Percentiles rank a stretch among this genome's conserved stretches.
Evolutionary conservation across 2,329 filamentous ascomycete genomes (phyloP).

Genomic region (Mycosphaerella sp.): DNA sequence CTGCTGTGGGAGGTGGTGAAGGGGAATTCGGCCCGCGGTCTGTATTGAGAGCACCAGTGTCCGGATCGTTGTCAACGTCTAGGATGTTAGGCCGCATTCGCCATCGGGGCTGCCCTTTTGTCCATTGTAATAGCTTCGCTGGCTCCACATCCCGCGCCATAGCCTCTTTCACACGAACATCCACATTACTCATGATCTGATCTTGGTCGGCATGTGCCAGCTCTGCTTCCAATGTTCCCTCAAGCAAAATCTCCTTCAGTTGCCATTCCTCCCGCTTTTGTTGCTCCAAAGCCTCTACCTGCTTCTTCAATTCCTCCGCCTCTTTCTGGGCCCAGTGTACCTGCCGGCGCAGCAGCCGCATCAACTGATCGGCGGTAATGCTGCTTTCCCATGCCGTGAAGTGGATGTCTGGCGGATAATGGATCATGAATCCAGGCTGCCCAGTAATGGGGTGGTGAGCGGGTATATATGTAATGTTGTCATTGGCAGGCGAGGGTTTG

Average conservation of each 20-base stretch:
- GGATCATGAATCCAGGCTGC: conserved; percentile 41
- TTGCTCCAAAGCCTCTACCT: conserved; percentile 62
- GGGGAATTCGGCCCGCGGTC: conserved; percentile 13
- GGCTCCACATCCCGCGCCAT: conserved; percentile 37
- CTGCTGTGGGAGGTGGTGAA: conserved; percentile 30
- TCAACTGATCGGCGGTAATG: conserved; percentile 61
- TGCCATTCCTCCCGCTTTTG: conserved; percentile 66
- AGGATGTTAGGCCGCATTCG: conserved; percentile 12
- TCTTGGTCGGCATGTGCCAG: conserved; percentile 45
- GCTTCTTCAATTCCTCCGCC: conserved; percentile 55
- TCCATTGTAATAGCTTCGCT: conserved; percentile 31
- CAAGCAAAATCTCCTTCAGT: conserved; percentile 71
- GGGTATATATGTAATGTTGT: conserved; percentile 54
- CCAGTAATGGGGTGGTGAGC: conserved; percentile 56
- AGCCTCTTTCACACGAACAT: conserved; percentile 30
- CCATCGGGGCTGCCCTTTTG: conserved; percentile 22
- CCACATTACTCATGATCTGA: conserved; percentile 33
- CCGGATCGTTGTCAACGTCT: conserved; percentile 8
- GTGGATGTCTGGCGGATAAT: conserved; percentile 52
- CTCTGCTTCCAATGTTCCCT: conserved; percentile 66
- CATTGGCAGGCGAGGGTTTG: conserved; percentile 40
- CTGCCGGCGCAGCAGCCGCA: conserved; percentile 57
- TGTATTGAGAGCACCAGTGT: conserved; percentile 8
- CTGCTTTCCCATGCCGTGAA: conserved; percentile 61
- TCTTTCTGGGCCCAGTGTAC: conserved; percentile 67